Evolutionary conservation across 805 yeast species (phyloP), one percentile per base, ranked within the genome.

Genomic region (Clavispora asparagi): DNA sequence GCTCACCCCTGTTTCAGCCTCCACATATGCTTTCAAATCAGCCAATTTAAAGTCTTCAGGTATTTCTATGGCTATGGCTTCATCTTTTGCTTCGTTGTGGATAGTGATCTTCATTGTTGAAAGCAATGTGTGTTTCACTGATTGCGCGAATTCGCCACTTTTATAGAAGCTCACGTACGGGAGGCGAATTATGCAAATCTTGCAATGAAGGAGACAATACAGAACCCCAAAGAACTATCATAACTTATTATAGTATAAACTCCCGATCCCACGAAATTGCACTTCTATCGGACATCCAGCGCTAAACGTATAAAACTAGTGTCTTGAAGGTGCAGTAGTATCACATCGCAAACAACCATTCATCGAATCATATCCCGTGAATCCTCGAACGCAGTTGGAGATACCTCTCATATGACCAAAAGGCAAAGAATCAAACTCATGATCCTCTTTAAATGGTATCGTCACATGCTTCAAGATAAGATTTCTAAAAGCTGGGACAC

Each of bases 21-120:
- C 84, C 9, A 90, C 59, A 52, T 84, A 81, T 0, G 92, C 95
- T 48, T 78, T 74, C 53, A 91, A 75, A 60, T 90, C 96, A 12
- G 62, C 70, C 9, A 89, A 60, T 0, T 80, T 61, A 71, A 89
- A 75, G 12, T 83, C 85, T 1, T 68, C 77, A 4, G 87, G 77
- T 5, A 88, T 75, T 43, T 89, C 96, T 1, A 87, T 73, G 3
- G 64, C 42, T n/a, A 69, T 47, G 4, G 66, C 57, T 10, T 56
- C 59, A 25, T 60, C 64, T 28, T 48, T 53, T n/a, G 48, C 35
- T 19, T 57, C 56, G 19, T 49, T 37, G 11, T 61, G 50, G n/a
- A 61, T 48, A 9, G 56, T 55, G 17, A 61, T 37, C 28, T 51
- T 54, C 60, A 57, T 57, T 17, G 32, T 27, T 26, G 8, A n/a